Conservation (phyloP, 129 eudicot species). For the Escallonia herrerae region DNA sequence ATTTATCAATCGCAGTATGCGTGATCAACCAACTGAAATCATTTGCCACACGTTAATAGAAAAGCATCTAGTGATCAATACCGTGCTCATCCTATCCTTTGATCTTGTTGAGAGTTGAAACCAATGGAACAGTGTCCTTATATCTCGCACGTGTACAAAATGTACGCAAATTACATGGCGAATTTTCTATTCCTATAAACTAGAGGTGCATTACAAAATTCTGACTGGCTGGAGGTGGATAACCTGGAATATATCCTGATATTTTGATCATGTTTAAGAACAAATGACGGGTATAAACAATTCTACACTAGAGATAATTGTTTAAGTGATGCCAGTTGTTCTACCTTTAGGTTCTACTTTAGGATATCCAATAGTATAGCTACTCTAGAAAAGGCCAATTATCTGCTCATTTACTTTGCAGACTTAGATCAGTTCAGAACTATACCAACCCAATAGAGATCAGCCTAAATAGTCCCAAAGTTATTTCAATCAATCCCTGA, state of each 20-base stretch:
- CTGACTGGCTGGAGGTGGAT: conserved; percentile 8
- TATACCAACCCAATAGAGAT: not conserved
- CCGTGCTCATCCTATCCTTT: conserved; percentile 4
- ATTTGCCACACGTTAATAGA: not conserved
- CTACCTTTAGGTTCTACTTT: not conserved
- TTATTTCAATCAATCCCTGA: no score
- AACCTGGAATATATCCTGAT: not conserved
- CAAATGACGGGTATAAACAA: not conserved
- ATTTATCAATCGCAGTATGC: not conserved
- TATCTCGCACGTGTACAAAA: conserved; percentile 2
- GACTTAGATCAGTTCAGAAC: not conserved
- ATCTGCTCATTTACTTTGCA: no score
- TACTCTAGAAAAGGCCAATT: no score
- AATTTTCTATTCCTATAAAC: conserved; percentile 8
- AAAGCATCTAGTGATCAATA: conserved; percentile 4
- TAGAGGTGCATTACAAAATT: conserved; percentile 1
- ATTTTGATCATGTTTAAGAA: not conserved
- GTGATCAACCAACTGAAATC: not conserved
- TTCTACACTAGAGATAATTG: no score
- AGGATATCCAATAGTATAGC: no score
- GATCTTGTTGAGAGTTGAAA: conserved; percentile 9
- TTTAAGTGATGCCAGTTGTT: not conserved
- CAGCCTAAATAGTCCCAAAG: not conserved
- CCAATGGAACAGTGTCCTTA: conserved; percentile 8
- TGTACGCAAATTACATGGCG: conserved; percentile 14